Percentiles rank a stretch among this genome's conserved stretches.
phyloP scores from a whole-genome alignment of 169 alveolate genomes.

The Plasmodium inui region DNA sequence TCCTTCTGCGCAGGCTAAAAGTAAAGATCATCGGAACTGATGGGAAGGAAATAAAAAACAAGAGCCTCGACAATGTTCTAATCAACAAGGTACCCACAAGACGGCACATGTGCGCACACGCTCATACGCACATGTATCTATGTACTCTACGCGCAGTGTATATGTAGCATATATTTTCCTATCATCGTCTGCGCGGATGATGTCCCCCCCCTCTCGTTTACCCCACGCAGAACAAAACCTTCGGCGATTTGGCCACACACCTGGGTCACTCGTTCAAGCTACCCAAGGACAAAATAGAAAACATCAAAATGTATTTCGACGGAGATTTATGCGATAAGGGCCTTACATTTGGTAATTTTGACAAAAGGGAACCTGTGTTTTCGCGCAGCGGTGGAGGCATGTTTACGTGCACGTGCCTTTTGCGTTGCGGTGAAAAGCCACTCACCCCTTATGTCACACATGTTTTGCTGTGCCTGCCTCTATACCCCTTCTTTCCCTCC shows the following conservation, averaged over 20 bases:
- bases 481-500: neutral
- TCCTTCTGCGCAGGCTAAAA: slow-evolving; percentile 25
- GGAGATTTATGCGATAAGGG: slow-evolving; percentile 62
- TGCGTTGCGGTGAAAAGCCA: neutral
- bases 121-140: neutral
- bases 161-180: neutral
- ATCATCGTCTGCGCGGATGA: neutral
- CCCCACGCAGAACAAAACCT: slow-evolving; percentile 44
- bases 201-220: neutral
- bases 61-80: slow-evolving; percentile 60
- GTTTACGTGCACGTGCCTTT: too few species aligned
- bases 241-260: slow-evolving; percentile 50
- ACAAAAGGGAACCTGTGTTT: neutral
- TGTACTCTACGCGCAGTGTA: neutral
- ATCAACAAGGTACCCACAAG: slow-evolving; percentile 48
- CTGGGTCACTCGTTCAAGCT: slow-evolving; percentile 57
- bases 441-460: neutral
- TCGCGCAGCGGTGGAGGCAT: too few species aligned
- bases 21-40: slow-evolving; percentile 65
- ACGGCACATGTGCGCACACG: neutral
- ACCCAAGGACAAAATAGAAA: slow-evolving; percentile 53
- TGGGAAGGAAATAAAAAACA: slow-evolving; percentile 57
- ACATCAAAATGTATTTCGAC: slow-evolving; percentile 62
- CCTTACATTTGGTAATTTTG: slow-evolving; percentile 44
- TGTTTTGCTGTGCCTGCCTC: neutral